Evolutionary conservation across 2,329 filamentous ascomycete species (phyloP), one percentile per base, ranked within the genome.

Genomic region (Xylaria sp.): DNA sequence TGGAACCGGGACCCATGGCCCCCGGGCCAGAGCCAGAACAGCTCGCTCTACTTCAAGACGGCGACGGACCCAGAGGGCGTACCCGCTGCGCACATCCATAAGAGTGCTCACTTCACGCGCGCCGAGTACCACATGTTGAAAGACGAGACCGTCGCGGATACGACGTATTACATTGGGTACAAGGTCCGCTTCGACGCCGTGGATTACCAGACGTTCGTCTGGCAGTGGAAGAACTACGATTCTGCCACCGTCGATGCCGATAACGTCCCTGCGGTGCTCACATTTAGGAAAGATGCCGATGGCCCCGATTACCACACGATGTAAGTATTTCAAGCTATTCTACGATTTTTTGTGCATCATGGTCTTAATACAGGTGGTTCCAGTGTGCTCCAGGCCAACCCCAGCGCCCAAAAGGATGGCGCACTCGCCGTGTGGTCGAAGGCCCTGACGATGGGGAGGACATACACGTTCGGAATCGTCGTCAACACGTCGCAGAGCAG

Each of bases 161-260:
- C 17, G 52, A 55, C 52, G 38, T 55, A 55, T 17, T 55, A 55
- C 38, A 45, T 55, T 38, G 52, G 52, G 12, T 55, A 55, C 52
- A 55, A 45, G 40, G 52, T 55, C 37, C 37, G 52, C 6, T 55
- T 43, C 40, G 52, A 55, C 37, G 35, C 52, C 21, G 52, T 55
- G 38, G 52, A 55, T 25, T 55, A 55, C n/a, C 52, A 55, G 17
- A 55, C 52, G 15, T 55, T 55, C 28, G 52, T 55, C 11, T 55
- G 52, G 52, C 52, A 55, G 37, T 55, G 52, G 52, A 55, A 55
- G 21, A 55, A 55, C 25, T 55, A 55, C 17, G 52, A 55, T 45
- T 2, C 2, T 37, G 17, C 37, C 4, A 55, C 52, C 23, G 23
- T 55, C 11, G 9, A 3, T 12, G 52, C 25, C 15, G 52, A 55